Base-by-base conservation (phyloP, 2,329 filamentous ascomycete genomes). In the Xylogone sp. region DNA sequence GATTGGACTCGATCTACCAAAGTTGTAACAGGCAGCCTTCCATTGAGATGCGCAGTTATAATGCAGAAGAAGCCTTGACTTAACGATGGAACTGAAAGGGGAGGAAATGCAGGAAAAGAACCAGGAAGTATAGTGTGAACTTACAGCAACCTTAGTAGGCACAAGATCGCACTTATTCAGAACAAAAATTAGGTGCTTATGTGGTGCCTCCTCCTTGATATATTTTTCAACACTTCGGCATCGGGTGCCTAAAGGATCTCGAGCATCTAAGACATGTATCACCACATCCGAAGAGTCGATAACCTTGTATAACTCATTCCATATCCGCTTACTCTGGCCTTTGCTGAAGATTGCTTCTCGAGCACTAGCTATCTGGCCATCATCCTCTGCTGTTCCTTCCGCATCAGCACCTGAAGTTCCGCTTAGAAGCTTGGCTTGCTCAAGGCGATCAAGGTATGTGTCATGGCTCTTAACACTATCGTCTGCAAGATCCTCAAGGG, bases 211-310 rank as follows among this genome's bases (percentile, higher is more conserved):
- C 58, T 94, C 88, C 55, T 82, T 84, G 46, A 99, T 86, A 67
- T 97, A 97, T 67, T 97, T 96, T 68, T 99, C 89, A 21, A 96
- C 86, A 62, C 88, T 90, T 24, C 86, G 81, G 75, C 94, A 99
- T 50, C 94, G 81, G 16, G 94, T 97, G 29, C 94, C 94, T 10
- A 93, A 73, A 2, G 91, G 92, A 69, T 96, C 91, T 71, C 91
- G 81, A 42, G 92, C 91, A 69, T 97, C 93, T 1, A 96, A 75
- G 13, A 96, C 88, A 64, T 97, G 94, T n/a, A 99, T 87, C 44
- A 99, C 84, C 31, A 99, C 93, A 70, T 99, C 94, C 9, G 88
- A 94, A 2, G 90, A 95, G 71, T 97, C 93, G 55, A 97, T 94
- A 63, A 94, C 91, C 72, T 96, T 95, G 78, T 94, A 85, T 7